Evolutionary conservation across 1,284 basidiomycete genomes (phyloP), one percentile per base, ranked within the genome.

Genomic region (Ceratorhiza oryzae-sativae): DNA sequence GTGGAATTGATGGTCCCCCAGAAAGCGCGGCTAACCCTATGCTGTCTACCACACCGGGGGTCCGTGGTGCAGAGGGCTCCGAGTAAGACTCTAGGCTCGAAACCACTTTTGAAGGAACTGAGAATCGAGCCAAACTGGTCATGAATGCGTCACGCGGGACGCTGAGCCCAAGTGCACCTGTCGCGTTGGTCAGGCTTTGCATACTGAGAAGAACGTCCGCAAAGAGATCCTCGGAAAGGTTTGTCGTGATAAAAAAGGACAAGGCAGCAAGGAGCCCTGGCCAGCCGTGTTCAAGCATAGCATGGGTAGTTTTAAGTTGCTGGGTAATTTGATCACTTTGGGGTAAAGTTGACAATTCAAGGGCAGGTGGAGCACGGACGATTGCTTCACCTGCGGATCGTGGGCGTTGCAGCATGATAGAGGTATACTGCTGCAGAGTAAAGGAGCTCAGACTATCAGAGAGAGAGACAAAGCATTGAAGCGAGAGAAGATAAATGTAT

Each of bases 71-170:
- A n/a, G 84, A 80, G 2, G 86, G 85, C 71, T 93, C 91, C 6
- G 84, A 79, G 75, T 90, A 90, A 0, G 88, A 83, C 72, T 95
- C 92, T 73, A 97, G 81, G 73, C 90, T 90, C 0, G 93, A 91
- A 0, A 97, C 92, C 2, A 97, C 92, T 0, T 91, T 86, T 0
- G 92, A 87, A 0, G 96, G 96, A 9, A 98, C 92, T 0, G 95
- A 91, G 74, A 94, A 91, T 75, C 94, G 93, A 20, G 93, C 88
- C 12, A 98, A 86, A 51, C 88, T 91, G 23, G 88, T 92, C 77
- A 98, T 88, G 80, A 98, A 93, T 0, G 95, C 94, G 76, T 98
- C 95, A n/a, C 97, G 87, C 0, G 95, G 94, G 0, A 93, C 96
- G 0, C 84, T 82, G 3, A 98, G 84, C 1, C 87, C 88, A 12